These are phyloP conservation scores for Trichoderma asperellum DNA, from an alignment of 2,329 filamentous ascomycete species.

Conservation along the genomic window DNA sequence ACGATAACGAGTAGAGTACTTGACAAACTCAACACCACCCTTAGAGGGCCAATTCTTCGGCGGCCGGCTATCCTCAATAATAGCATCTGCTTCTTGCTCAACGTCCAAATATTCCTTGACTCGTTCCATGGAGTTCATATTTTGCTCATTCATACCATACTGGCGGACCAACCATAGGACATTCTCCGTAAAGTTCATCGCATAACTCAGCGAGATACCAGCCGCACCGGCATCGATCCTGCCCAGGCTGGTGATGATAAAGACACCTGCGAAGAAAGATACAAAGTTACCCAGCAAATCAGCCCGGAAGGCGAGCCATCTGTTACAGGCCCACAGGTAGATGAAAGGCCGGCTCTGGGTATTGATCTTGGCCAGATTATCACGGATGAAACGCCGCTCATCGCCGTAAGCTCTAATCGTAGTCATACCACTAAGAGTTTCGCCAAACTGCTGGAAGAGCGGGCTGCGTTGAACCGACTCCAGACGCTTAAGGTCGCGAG, in stretches of 20 bases:
- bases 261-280: constrained; percentile 89
- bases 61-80: constrained; percentile 79
- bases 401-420: constrained; percentile 97
- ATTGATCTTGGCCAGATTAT: constrained; percentile 88
- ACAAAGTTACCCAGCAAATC: constrained; percentile 90
- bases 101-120: constrained; percentile 97
- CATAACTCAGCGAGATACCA: constrained; percentile 92
- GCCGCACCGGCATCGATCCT: constrained; percentile 87
- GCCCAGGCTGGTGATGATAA: constrained; percentile 83
- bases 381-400: constrained; percentile 87
- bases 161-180: constrained; percentile 94
- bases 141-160: constrained; percentile 95
- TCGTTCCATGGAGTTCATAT: constrained; percentile 98
- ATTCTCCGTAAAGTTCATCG: constrained; percentile 95
- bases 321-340: constrained; percentile 93
- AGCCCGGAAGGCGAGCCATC: constrained; percentile 93
- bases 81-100: constrained; percentile 82
- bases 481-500: constrained; percentile 91
- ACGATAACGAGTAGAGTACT: constrained; percentile 88
- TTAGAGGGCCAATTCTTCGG: constrained; percentile 80
- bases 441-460: constrained; percentile 96
- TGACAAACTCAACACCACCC: constrained; percentile 83
- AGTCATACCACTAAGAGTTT: constrained; percentile 91
- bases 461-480: constrained; percentile 95
- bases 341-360: constrained; percentile 91